Evolutionary conservation across 1,284 basidiomycete genomes (phyloP).

Genomic region (Cutaneotrichosporon cavernicola): DNA sequence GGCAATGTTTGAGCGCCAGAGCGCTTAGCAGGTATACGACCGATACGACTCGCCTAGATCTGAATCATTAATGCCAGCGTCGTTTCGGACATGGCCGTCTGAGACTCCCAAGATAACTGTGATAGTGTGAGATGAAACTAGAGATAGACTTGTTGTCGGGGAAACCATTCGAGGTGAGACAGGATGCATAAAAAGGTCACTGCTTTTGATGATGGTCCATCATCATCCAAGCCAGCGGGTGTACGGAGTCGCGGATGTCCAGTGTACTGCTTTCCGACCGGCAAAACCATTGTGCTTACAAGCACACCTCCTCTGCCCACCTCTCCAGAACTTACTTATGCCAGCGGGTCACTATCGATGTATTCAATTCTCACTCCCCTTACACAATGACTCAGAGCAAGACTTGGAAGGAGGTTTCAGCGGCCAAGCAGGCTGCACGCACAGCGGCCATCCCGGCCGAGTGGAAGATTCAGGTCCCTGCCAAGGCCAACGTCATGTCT

Average conservation of each 20-base stretch:
- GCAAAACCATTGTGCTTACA: not conserved
- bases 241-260: not conserved
- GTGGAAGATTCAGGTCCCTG: slow-evolving; percentile 54
- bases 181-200: not conserved
- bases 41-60: not conserved
- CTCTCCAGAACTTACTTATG: not conserved
- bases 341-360: not conserved
- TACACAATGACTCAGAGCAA: not conserved
- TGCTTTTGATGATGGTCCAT: too few species aligned
- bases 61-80: not conserved
- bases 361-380: not conserved
- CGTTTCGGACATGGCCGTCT: not conserved
- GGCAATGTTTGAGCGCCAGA: too few species aligned
- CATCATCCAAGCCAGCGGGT: too few species aligned
- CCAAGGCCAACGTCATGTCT: slow-evolving; percentile 56
- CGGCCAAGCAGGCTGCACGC: slow-evolving; percentile 58
- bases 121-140: not conserved
- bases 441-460: slow-evolving; percentile 60
- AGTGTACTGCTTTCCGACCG: not conserved
- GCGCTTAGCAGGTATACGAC: slow-evolving; percentile 3
- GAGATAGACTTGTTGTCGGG: not conserved
- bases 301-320: not conserved
- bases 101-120: not conserved
- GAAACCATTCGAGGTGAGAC: not conserved
- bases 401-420: slow-evolving; percentile 58